Evolutionary conservation across 805 yeast genomes (phyloP).

Genomic region (Metschnikowia gelsemii): DNA sequence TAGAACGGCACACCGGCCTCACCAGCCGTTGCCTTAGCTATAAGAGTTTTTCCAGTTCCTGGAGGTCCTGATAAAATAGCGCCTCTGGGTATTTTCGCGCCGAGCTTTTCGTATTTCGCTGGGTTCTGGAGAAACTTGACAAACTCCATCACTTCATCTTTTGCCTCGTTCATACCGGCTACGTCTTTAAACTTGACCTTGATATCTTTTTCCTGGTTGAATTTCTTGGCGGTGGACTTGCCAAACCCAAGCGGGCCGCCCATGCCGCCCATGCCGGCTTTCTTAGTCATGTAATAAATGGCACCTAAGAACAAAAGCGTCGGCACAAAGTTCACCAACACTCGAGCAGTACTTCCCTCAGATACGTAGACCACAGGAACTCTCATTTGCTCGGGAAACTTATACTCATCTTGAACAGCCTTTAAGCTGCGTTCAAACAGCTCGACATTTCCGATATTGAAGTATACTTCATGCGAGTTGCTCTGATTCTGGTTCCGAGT

Average conservation of each 20-base stretch:
- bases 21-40: constrained; percentile 98
- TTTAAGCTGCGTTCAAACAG: constrained; percentile 78
- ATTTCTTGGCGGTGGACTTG: constrained; percentile 84
- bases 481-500: too few relatives aligned
- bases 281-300: constrained; percentile 74
- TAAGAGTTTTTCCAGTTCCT: constrained; percentile 96
- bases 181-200: constrained; percentile 89
- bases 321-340: constrained; percentile 78
- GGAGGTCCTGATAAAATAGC: constrained; percentile 98
- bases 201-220: constrained; percentile 89
- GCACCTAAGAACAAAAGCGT: constrained; percentile 87
- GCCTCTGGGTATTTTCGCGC: constrained; percentile 98
- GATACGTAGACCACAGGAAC: constrained; percentile 80
- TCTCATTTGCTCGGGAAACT: constrained; percentile 59
- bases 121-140: constrained; percentile 92
- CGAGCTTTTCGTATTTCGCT: constrained; percentile 81
- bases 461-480: constrained; percentile 36
- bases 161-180: constrained; percentile 97
- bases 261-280: constrained; percentile 47
- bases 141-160: constrained; percentile 96
- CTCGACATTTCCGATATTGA: constrained; percentile 87
- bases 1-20: constrained; percentile 98
- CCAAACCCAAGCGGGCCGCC: constrained; percentile 77
- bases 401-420: constrained; percentile 69
- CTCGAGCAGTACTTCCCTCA: constrained; percentile 64